Evolutionary conservation across 768 basidiomycete genomes (phyloP), one percentile per base, ranked within the genome.

Genomic region (Boletus reticuloceps): DNA sequence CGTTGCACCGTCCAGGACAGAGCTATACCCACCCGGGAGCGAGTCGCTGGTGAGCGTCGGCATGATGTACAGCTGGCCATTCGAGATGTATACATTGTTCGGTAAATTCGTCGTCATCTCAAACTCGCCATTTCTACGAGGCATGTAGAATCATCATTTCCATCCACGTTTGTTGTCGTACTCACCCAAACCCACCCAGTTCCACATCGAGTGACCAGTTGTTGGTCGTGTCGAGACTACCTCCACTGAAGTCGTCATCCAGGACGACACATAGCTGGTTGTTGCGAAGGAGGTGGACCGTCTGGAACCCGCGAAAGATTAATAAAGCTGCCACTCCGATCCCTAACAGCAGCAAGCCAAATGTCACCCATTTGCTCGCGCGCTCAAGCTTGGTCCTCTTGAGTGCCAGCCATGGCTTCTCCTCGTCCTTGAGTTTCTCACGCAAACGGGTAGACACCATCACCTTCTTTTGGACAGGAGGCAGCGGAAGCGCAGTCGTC

Each of bases 31-130:
- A 5, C 69, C 69, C 27, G 55, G 36, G 61, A 83, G 68, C 6
- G 69, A 66, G 62, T 83, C 81, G 39, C 77, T 73, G 7, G 83
- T 84, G 56, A 85, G 75, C 9, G 84, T 85, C 11, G 84, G 73
- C 64, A 81, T 76, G 68, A 85, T 81, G 73, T 82, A 84, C 34
- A 85, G 74, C 52, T 78, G 67, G 10, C 77, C 77, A 66, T 82
- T 74, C 40, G 75, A 65, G 44, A 80, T 68, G 71, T 75, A 81
- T 5, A 75, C 64, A 63, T 80, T 79, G 47, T 70, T 63, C 11
- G 55, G 38, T 7, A 62, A 62, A 17, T 64, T 61, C 7, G 81
- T 82, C 29, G 81, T 77, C 79, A 81, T 82, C 65, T 83, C 75
- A 63, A 84, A 84, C 64, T 82, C 78, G 63, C 78, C 78, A 63